A percentile compares a stretch with the other conserved stretches of the same genome.
These are phyloP conservation scores for Ceratocystis variospora DNA, from an alignment of 2,329 filamentous ascomycete genomes.

Conservation along the genomic window DNA sequence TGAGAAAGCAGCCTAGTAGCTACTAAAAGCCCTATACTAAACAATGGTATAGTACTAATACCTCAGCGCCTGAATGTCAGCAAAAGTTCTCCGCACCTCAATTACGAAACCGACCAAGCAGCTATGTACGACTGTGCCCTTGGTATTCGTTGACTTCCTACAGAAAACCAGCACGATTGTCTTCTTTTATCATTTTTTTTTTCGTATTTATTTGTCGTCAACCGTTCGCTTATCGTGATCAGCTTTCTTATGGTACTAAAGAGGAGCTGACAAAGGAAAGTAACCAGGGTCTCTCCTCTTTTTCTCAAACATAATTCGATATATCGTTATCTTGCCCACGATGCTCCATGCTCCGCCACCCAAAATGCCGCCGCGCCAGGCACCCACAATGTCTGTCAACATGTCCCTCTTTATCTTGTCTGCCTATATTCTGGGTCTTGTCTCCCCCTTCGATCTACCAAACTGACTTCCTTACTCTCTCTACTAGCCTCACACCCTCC, in stretches of 20 bases:
- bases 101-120: background rate
- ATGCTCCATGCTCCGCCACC: conserved; percentile 8
- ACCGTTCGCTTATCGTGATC: background rate
- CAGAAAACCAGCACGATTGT: background rate
- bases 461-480: background rate
- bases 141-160: background rate
- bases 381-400: conserved; percentile 7
- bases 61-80: background rate
- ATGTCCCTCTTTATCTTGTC: background rate
- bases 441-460: background rate
- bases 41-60: no score
- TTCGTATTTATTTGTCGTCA: background rate
- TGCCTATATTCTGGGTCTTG: background rate
- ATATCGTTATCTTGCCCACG: background rate
- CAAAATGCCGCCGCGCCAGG: conserved; percentile 10
- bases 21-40: no score
- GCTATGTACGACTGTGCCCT: no score
- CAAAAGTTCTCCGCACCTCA: background rate
- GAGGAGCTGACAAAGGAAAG: background rate
- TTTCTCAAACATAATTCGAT: background rate
- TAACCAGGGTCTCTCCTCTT: background rate
- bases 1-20: no score
- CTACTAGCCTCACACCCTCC: conserved; percentile 44
- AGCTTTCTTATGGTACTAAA: background rate
- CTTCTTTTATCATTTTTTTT: background rate